phyloP scores from a whole-genome alignment of 345 rosid species.

The Citrus mangshanensis region DNA sequence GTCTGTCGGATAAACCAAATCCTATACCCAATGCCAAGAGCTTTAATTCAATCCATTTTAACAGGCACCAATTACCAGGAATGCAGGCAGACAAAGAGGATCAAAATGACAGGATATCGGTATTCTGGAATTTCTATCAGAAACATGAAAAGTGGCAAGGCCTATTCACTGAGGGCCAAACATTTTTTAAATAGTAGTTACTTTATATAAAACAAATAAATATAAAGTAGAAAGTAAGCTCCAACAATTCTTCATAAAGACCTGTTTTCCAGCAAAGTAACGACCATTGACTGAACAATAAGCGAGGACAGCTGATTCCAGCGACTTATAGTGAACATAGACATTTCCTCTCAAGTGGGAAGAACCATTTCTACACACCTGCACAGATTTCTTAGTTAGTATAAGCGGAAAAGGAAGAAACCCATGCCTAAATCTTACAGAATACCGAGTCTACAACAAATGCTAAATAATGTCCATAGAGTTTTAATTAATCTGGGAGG shows the following conservation, averaged over 20 bases:
- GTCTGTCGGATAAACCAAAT: background rate
- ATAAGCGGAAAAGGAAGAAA: background rate
- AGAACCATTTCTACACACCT: constrained; percentile 90
- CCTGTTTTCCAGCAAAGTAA: constrained; percentile 98
- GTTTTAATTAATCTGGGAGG: background rate
- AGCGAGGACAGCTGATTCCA: constrained; percentile 79
- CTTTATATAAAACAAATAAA: background rate
- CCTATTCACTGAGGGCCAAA: background rate
- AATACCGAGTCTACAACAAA: background rate
- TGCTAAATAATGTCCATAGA: background rate
- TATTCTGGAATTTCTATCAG: background rate
- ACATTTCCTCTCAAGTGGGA: constrained; percentile 93
- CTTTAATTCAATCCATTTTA: background rate
- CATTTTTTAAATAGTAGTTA: background rate
- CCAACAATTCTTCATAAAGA: constrained; percentile 15
- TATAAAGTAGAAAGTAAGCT: background rate
- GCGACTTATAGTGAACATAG: constrained; percentile 72
- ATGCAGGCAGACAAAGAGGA: background rate
- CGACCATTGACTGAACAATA: constrained; percentile 70
- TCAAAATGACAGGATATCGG: background rate
- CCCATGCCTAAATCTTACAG: constrained; percentile 8
- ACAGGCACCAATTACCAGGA: background rate
- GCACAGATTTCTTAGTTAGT: constrained; percentile 18
- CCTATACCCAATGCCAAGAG: background rate
- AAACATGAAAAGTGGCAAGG: background rate